These are phyloP conservation scores for Lyophyllum atratum DNA, from an alignment of 768 basidiomycete genomes.

Conservation along the genomic window DNA sequence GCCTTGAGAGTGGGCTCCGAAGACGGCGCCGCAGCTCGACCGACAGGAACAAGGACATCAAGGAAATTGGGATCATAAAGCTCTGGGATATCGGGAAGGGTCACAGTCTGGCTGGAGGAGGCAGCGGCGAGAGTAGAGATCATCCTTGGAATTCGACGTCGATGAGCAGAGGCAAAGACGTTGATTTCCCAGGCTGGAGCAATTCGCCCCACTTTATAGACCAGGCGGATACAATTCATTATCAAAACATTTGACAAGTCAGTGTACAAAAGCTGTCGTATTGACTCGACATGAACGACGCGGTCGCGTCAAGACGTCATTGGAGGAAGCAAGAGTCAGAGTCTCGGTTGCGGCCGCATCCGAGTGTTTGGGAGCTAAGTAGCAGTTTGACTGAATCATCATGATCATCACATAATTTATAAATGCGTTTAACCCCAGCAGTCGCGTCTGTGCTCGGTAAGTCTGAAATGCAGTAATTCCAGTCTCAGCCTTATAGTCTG, in stretches of 20 bases:
- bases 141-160: constrained; percentile 3
- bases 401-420: no score
- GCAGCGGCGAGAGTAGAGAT: constrained; percentile 17
- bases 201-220: background rate
- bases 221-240: background rate
- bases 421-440: no score
- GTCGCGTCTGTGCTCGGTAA: no score
- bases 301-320: no score
- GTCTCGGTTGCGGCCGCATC: no score
- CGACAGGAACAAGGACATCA: constrained; percentile 51
- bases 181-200: background rate
- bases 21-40: background rate
- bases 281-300: background rate
- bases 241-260: background rate
- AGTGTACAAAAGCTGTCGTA: background rate
- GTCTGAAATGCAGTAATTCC: no score
- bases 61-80: constrained; percentile 59
- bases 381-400: no score
- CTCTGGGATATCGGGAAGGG: constrained; percentile 59
- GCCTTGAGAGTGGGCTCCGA: background rate
- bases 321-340: no score
- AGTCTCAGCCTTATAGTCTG: no score
- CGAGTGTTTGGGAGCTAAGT: no score
- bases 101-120: constrained; percentile 43
- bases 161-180: background rate